phyloP scores from a whole-genome alignment of 306 rosid species.

The Sicyos baderoa region DNA sequence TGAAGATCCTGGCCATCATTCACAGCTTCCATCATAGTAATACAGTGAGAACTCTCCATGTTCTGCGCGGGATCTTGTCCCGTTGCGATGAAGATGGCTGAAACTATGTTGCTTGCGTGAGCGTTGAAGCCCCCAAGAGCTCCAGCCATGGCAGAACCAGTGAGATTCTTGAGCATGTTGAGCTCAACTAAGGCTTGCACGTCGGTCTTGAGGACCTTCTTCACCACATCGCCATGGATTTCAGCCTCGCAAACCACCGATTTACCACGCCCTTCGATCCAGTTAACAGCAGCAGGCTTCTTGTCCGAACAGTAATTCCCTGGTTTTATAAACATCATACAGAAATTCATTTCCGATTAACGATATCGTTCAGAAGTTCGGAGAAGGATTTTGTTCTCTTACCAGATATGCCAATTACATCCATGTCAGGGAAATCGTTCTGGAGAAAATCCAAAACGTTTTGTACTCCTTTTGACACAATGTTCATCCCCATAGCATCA shows the following conservation, averaged over 20 bases:
- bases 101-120: conserved; percentile 23
- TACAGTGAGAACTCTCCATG: no score
- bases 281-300: conserved; percentile 24
- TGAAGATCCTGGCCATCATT: no score
- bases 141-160: conserved; percentile 27
- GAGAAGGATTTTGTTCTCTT: not conserved
- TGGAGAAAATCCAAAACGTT: conserved; percentile 24
- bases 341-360: not conserved
- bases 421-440: conserved; percentile 22
- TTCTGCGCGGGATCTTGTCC: no score
- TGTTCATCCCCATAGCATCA: conserved; percentile 26
- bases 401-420: conserved; percentile 25
- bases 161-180: conserved; percentile 22
- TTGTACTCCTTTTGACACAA: conserved; percentile 24
- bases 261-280: conserved; percentile 26
- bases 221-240: conserved; percentile 17
- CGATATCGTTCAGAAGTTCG: not conserved
- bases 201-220: conserved; percentile 20
- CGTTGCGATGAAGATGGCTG: conserved; percentile 19
- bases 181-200: conserved; percentile 24
- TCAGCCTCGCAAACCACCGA: conserved; percentile 24
- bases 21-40: no score
- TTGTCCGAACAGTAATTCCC: conserved; percentile 23
- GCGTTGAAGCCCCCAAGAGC: conserved; percentile 26
- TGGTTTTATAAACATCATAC: not conserved